Evolutionary conservation across 106 monocot species (phyloP).

Genomic region (Dendrobium catenatum): DNA sequence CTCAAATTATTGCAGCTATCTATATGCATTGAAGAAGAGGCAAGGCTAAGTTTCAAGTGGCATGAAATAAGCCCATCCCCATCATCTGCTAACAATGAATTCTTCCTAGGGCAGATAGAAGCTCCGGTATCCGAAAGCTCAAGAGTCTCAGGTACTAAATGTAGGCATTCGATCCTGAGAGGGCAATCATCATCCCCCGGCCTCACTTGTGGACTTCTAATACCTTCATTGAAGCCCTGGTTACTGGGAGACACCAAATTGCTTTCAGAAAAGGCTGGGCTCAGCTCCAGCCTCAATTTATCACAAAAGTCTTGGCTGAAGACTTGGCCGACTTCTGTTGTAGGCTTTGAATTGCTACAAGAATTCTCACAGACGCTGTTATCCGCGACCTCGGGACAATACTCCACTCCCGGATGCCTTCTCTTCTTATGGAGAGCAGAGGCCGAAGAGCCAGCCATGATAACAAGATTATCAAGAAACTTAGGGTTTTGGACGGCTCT

Average conservation of each 20-base stretch:
- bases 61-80: conserved; percentile 47
- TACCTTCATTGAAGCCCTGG: conserved; percentile 43
- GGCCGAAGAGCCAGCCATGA: conserved; percentile 12
- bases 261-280: conserved; percentile 42
- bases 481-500: conserved; percentile 41
- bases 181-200: not conserved
- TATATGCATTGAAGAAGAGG: conserved; percentile 53
- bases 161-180: not conserved
- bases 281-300: conserved; percentile 72
- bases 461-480: conserved; percentile 60
- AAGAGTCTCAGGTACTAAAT: conserved; percentile 33
- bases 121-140: conserved; percentile 56
- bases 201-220: conserved; percentile 19
- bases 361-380: conserved; percentile 27
- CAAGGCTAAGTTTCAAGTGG: conserved; percentile 76
- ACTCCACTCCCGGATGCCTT: conserved; percentile 32
- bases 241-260: conserved; percentile 32
- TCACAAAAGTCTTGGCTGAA: conserved; percentile 56
- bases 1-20: conserved; percentile 12
- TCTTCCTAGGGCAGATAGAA: conserved; percentile 46
- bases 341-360: conserved; percentile 22
- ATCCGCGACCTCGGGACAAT: conserved; percentile 19
- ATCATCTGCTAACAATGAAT: conserved; percentile 31
- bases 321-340: conserved; percentile 25
- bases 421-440: conserved; percentile 49